These are phyloP conservation scores for Fusarium continuum DNA, from an alignment of 2,329 filamentous ascomycete species.

Conservation along the genomic window DNA sequence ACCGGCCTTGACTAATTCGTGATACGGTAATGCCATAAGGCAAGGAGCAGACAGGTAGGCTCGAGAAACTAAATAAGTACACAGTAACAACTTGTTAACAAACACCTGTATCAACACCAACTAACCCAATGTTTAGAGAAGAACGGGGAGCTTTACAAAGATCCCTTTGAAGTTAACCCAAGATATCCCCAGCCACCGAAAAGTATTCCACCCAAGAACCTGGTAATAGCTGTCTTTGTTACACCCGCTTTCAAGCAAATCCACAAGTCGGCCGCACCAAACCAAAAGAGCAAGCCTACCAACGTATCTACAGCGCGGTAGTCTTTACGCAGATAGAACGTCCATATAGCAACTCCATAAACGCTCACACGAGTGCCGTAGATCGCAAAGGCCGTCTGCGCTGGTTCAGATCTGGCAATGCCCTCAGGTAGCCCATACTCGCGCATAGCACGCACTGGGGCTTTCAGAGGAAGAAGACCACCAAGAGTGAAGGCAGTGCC, in stretches of 20 bases:
- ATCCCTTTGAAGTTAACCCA: slow-evolving; percentile 27
- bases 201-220: slow-evolving; percentile 17
- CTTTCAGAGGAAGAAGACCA: slow-evolving; percentile 47
- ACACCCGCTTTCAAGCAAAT: slow-evolving; percentile 40
- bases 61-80: neutral
- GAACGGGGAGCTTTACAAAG: neutral
- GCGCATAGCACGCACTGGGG: slow-evolving; percentile 45
- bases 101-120: neutral
- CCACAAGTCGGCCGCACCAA: slow-evolving; percentile 35
- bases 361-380: slow-evolving; percentile 36
- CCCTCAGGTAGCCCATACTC: slow-evolving; percentile 48
- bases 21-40: neutral
- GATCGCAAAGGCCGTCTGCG: slow-evolving; percentile 44
- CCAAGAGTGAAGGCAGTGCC: slow-evolving; percentile 46
- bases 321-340: slow-evolving; percentile 36
- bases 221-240: slow-evolving; percentile 12
- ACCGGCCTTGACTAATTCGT: neutral
- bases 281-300: slow-evolving; percentile 27
- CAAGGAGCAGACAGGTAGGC: neutral
- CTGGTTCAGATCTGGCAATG: slow-evolving; percentile 44
- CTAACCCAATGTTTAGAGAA: neutral
- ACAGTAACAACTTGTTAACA: neutral
- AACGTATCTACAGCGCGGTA: slow-evolving; percentile 35
- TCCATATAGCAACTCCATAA: slow-evolving; percentile 36
- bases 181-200: slow-evolving; percentile 33